phyloP scores from a whole-genome alignment of 768 basidiomycete genomes.

The Kwoniella newhampshirensis region DNA sequence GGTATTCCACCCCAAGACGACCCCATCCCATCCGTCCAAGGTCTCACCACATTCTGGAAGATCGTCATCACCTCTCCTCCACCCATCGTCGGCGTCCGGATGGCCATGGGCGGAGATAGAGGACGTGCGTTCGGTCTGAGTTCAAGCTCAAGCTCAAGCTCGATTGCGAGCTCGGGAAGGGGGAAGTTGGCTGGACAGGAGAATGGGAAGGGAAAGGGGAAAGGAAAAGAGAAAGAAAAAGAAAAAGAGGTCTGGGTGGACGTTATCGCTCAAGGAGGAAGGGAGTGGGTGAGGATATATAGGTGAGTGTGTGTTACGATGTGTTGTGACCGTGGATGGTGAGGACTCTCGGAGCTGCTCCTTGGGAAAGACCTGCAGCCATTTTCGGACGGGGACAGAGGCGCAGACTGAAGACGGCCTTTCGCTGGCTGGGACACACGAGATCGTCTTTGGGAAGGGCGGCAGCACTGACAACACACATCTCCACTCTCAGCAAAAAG shows the following conservation, averaged over 20 bases:
- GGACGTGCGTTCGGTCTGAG: no score
- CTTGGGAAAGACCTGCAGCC: no score
- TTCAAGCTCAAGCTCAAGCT: no score
- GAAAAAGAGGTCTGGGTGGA: constrained; percentile 59
- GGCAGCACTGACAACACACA: not conserved
- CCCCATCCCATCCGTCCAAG: constrained; percentile 20
- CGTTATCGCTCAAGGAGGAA: constrained; percentile 72
- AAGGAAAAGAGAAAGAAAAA: constrained; percentile 15
- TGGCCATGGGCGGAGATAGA: constrained; percentile 20
- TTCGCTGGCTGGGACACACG: no score
- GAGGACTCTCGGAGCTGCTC: no score
- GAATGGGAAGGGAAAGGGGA: not conserved
- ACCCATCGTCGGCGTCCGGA: constrained; percentile 19
- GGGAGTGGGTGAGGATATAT: constrained; percentile 77
- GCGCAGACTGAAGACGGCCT: no score
- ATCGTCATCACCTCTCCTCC: constrained; percentile 16
- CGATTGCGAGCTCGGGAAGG: not conserved
- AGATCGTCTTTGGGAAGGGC: not conserved
- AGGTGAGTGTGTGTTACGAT: constrained; percentile 61
- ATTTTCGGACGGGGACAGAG: no score
- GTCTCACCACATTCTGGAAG: constrained; percentile 24
- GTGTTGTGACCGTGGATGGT: no score
- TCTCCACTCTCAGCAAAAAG: constrained; percentile 61
- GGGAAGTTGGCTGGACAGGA: not conserved
- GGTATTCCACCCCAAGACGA: constrained; percentile 24